Base-by-base conservation (phyloP, 2,329 filamentous ascomycete genomes). In the Sarocladium strictum region DNA sequence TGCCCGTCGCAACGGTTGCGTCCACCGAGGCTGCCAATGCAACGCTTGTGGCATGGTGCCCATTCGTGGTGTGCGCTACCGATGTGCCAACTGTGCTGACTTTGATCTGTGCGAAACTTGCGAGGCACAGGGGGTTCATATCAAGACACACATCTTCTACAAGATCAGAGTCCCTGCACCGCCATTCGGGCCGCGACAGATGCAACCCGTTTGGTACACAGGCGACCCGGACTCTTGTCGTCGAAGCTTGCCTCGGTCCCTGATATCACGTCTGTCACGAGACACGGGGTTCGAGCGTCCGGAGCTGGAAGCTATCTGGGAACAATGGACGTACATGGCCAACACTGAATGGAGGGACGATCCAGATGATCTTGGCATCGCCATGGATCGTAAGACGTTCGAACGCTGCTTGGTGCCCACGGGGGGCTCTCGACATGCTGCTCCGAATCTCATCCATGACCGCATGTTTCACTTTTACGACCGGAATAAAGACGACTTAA, bases 391-490 rank as follows among this genome's bases (percentile, higher is more conserved):
- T 57, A 88, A 87, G 69, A 96, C 90, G 0, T 99, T 99, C 70
- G 90, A 97, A 66, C 85, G 89, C 49, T 96, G 91, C 61, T 84
- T 97, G 57, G 86, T 95, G 7, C 90, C 90, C 3, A 88, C 88
- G n/a, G 89, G 87, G 14, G 87, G 87, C n/a, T 82, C 84, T 56
- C 82, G 86, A 29, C 86, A 90, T 54, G 84, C 87, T 11, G 80
- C 87, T 1, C 90, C 93, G 1, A 97, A 95, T 66, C 81, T 96
- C 14, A 89, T 99, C 56, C 94, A 96, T 65, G 93, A 99, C 67
- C 87, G 94, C 61, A 94, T 97, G 81, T 99, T 97, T 71, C 84
- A 89, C 52, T 97, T 97, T 68, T 99, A 97, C 68, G 94, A 99
- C 69, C 89, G 86, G 29, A 93, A 97, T 67, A 80, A 84, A 40